Evolutionary conservation across 2,329 filamentous ascomycete species (phyloP).

Genomic region (Lachnellula suecica): DNA sequence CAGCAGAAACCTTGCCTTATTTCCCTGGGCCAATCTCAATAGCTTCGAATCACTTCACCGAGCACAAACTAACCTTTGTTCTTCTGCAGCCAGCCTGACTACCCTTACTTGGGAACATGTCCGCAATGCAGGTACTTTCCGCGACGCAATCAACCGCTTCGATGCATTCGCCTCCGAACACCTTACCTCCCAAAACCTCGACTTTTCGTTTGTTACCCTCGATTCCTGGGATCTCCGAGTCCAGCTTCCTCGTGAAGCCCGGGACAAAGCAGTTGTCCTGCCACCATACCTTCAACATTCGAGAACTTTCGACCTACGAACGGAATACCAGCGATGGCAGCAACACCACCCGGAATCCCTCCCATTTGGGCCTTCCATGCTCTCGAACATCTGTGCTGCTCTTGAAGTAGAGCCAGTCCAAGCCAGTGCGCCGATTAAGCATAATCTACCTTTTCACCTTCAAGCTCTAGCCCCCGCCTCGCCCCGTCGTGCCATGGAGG

Average conservation of each 20-base stretch:
- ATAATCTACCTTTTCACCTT: constrained; percentile 96
- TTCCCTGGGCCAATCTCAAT: constrained; percentile 1
- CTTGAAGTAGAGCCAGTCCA: constrained; percentile 97
- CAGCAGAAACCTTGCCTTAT: background rate
- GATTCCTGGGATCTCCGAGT: constrained; percentile 98
- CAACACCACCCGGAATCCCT: constrained; percentile 97
- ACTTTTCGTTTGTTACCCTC: constrained; percentile 97
- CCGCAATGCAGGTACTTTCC: constrained; percentile 93
- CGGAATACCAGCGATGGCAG: constrained; percentile 98
- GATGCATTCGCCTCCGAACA: constrained; percentile 92
- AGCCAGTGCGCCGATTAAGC: constrained; percentile 96
- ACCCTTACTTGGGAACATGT: constrained; percentile 99
- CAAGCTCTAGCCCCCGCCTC: constrained; percentile 95
- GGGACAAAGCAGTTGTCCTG: constrained; percentile 95
- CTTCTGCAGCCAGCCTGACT: constrained; percentile 78
- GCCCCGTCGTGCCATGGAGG: constrained; percentile 94
- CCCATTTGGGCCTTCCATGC: constrained; percentile 90
- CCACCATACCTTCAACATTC: constrained; percentile 98
- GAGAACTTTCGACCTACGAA: constrained; percentile 92
- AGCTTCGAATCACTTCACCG: constrained; percentile 1
- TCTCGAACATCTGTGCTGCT: constrained; percentile 96
- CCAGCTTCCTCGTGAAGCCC: constrained; percentile 93
- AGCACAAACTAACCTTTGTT: constrained; percentile 18
- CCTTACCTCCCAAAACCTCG: constrained; percentile 83
- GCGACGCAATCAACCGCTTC: constrained; percentile 93